phyloP scores from a whole-genome alignment of 768 basidiomycete species.

The Rhodosporidiobolus sp. region DNA sequence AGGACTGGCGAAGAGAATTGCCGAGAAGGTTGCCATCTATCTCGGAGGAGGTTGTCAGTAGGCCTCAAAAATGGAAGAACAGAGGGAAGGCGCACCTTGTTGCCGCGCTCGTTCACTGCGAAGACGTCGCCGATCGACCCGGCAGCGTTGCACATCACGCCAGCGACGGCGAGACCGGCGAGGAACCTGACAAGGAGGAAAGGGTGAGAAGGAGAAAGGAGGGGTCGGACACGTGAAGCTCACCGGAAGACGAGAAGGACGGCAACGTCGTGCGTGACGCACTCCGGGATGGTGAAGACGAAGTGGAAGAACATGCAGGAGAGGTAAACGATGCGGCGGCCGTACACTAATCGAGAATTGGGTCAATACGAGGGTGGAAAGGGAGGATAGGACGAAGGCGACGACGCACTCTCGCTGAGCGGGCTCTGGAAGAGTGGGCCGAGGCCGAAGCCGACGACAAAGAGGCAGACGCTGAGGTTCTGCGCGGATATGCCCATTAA shows the following conservation, averaged over 20 bases:
- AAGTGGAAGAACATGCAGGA: constrained; percentile 45
- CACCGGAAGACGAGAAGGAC: constrained; percentile 44
- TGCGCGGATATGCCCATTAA: no score
- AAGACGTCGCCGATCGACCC: constrained; percentile 39
- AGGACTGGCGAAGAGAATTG: constrained; percentile 40
- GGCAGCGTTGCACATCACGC: constrained; percentile 46
- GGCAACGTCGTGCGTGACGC: constrained; percentile 44
- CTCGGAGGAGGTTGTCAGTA: neutral
- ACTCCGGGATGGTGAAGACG: constrained; percentile 48
- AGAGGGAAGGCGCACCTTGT: constrained; percentile 23
- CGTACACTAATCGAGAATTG: constrained; percentile 26
- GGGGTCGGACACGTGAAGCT: neutral
- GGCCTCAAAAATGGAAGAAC: neutral
- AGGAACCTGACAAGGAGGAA: constrained; percentile 35
- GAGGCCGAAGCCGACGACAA: constrained; percentile 44
- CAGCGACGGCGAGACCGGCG: constrained; percentile 46
- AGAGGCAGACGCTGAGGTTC: constrained; percentile 17
- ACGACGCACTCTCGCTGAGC: constrained; percentile 8
- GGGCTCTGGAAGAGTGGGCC: constrained; percentile 48
- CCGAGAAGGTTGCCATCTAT: constrained; percentile 46
- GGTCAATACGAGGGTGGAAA: neutral
- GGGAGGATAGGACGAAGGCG: neutral
- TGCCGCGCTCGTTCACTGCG: constrained; percentile 43
- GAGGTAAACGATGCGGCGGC: constrained; percentile 45
- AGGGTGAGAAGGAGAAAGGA: neutral